These are phyloP conservation scores for Tuber magnatum DNA, from an alignment of 495 filamentous ascomycete species.

Conservation along the genomic window DNA sequence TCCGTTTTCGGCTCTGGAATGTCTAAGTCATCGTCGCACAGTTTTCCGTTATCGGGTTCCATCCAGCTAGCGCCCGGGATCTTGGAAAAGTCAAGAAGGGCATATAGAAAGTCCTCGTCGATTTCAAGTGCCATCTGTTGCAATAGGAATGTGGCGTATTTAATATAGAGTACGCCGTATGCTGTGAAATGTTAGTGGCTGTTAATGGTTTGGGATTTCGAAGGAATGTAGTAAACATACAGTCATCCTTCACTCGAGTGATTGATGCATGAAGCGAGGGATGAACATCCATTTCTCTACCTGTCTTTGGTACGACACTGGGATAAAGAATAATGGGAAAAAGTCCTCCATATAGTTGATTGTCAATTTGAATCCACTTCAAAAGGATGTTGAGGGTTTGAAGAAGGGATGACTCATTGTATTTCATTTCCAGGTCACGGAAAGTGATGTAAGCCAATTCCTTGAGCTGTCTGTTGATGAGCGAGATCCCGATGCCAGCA, in stretches of 20 bases:
- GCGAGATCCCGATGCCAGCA: slow-evolving; percentile 84
- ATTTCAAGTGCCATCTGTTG: slow-evolving; percentile 98
- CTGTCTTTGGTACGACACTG: slow-evolving; percentile 96
- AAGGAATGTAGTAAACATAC: slow-evolving; percentile 16
- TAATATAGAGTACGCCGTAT: slow-evolving; percentile 96
- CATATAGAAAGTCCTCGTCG: slow-evolving; percentile 96
- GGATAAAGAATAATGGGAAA: slow-evolving; percentile 97
- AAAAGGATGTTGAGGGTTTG: slow-evolving; percentile 82
- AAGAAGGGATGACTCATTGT: slow-evolving; percentile 81
- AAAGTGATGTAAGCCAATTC: slow-evolving; percentile 92
- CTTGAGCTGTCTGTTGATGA: slow-evolving; percentile 84
- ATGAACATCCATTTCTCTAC: slow-evolving; percentile 93
- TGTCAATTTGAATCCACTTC: slow-evolving; percentile 99
- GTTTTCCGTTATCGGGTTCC: slow-evolving; percentile 68
- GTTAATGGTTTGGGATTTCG: background rate
- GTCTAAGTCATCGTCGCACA: slow-evolving; percentile 82
- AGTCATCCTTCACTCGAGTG: slow-evolving; percentile 93
- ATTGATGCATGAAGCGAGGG: slow-evolving; percentile 87
- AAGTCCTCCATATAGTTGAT: slow-evolving; percentile 94
- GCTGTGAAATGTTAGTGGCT: slow-evolving; percentile 40
- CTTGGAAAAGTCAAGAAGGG: slow-evolving; percentile 90
- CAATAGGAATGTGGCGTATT: slow-evolving; percentile 85
- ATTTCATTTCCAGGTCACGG: slow-evolving; percentile 84
- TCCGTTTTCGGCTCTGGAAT: slow-evolving; percentile 86
- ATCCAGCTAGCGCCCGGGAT: slow-evolving; percentile 89